Evolutionary conservation across 495 filamentous ascomycete species (phyloP).

Genomic region (Alectoria sarmentosa): DNA sequence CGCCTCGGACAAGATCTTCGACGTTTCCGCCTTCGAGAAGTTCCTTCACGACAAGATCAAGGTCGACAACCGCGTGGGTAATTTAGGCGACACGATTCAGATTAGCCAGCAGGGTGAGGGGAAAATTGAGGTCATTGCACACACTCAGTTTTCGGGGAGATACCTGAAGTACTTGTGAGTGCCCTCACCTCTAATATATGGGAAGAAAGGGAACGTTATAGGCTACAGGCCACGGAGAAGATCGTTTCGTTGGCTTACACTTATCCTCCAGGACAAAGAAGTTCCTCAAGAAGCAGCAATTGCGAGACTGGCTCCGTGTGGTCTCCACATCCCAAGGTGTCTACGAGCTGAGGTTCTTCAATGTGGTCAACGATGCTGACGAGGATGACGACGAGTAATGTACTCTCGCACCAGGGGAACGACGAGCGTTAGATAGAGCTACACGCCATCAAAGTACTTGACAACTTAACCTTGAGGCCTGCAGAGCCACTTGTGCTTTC

Average conservation of each 20-base stretch:
- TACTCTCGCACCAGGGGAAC: not conserved
- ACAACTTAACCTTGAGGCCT: not conserved
- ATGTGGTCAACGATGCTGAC: constrained; percentile 93
- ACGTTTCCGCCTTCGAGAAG: constrained; percentile 97
- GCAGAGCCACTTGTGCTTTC: not conserved
- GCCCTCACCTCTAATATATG: not conserved
- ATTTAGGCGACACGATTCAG: constrained; percentile 88
- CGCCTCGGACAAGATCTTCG: constrained; percentile 99
- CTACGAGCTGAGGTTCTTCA: constrained; percentile 99
- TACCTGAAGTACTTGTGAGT: constrained; percentile 99
- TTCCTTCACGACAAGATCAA: constrained; percentile 99
- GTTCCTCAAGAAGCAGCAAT: constrained; percentile 99
- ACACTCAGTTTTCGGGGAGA: constrained; percentile 95
- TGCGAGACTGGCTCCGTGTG: constrained; percentile 98
- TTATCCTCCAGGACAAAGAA: constrained; percentile 80
- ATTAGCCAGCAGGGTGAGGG: constrained; percentile 89
- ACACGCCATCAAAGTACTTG: not conserved
- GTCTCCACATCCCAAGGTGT: constrained; percentile 95
- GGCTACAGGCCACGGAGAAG: not conserved
- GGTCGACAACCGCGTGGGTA: constrained; percentile 94
- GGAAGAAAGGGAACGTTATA: not conserved
- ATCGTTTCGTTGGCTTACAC: not conserved
- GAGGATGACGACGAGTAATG: constrained; percentile 97
- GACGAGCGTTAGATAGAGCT: not conserved
- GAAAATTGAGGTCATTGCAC: constrained; percentile 95